Base-by-base conservation (phyloP, 208 protist genomes). In the Trypanosoma lewisi region DNA sequence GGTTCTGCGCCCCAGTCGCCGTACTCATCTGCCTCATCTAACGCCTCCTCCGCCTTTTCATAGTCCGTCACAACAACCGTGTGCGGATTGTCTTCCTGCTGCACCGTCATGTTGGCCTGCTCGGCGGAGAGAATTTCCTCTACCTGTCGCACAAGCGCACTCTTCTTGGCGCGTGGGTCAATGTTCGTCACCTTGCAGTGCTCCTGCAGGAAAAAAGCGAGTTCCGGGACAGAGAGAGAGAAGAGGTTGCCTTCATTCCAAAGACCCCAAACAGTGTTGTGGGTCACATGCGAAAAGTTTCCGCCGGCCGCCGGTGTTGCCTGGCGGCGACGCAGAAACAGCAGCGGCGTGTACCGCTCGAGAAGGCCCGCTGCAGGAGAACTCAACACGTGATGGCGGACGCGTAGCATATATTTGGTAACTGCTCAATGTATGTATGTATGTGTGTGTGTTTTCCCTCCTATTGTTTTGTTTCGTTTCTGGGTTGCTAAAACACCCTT, bases 161-260 rank as follows among this genome's bases (percentile, higher is more conserved):
- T 90, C 70, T 96, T 96, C 64, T 94, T 94, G 2, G 62, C 34
- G 8, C 55, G 45, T 23, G 56, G 37, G 25, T 79, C 69, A 2
- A 83, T 67, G 7, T 73, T 53, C 6, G 64, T 28, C 6, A 72
- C 63, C 21, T 73, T 51, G 72, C 82, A 84, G 52, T 92, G 71
- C 59, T 78, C 71, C 47, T 70, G 62, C 16, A 96, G 61, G 55
- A 89, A 96, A 62, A 76, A 87, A 25, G 60, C 52, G 2, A 96
- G 82, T 77, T 96, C 87, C 12, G 73, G 72, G 21, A 79, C 73
- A 14, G 90, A 93, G 49, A 96, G 83, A 23, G 87, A 96, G 65
- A 94, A 96, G 64, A 96, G 80, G 72, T 96, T 96, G 41, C 90
- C 90, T 57, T 96, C 90, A 62, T 96, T 96, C 90, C 90, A 96